These are phyloP conservation scores for Leccinum fibrillosum DNA, from an alignment of 768 basidiomycete species.

Conservation along the genomic window DNA sequence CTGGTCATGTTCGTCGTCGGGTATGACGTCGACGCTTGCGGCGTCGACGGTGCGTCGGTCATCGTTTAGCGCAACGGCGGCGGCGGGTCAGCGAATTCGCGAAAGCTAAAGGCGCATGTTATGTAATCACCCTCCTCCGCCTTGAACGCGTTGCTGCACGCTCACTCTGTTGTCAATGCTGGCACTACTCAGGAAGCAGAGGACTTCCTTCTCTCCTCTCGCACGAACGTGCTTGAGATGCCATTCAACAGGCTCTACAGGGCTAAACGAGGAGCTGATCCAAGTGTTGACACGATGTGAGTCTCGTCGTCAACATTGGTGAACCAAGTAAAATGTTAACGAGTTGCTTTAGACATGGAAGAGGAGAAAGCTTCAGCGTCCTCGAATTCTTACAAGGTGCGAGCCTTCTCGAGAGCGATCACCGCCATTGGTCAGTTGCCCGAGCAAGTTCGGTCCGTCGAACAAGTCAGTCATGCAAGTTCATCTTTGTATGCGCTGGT, in stretches of 20 bases:
- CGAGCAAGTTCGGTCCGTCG: constrained; percentile 41
- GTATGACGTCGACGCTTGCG: constrained; percentile 28
- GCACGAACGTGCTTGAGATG: constrained; percentile 11
- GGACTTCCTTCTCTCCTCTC: background rate
- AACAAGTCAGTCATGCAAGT: constrained; percentile 35
- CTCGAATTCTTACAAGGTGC: constrained; percentile 47
- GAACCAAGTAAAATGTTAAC: background rate
- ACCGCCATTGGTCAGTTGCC: constrained; percentile 37
- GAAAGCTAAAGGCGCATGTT: constrained; percentile 20
- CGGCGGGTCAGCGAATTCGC: background rate
- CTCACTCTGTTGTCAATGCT: constrained; percentile 17
- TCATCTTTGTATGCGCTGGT: background rate
- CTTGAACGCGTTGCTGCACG: background rate
- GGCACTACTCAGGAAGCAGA: constrained; percentile 11
- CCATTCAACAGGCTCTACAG: constrained; percentile 14
- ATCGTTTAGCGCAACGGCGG: constrained; percentile 15
- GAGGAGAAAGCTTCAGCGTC: constrained; percentile 37
- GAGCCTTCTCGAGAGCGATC: constrained; percentile 50
- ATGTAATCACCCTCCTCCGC: constrained; percentile 16
- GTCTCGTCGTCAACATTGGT: constrained; percentile 8
- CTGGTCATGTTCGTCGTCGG: constrained; percentile 35
- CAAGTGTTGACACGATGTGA: constrained; percentile 43
- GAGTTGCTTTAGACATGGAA: constrained; percentile 33
- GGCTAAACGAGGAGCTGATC: constrained; percentile 37
- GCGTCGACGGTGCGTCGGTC: constrained; percentile 22